Conservation (phyloP, 78 protist species). For the Trichosphaerium sp. region DNA sequence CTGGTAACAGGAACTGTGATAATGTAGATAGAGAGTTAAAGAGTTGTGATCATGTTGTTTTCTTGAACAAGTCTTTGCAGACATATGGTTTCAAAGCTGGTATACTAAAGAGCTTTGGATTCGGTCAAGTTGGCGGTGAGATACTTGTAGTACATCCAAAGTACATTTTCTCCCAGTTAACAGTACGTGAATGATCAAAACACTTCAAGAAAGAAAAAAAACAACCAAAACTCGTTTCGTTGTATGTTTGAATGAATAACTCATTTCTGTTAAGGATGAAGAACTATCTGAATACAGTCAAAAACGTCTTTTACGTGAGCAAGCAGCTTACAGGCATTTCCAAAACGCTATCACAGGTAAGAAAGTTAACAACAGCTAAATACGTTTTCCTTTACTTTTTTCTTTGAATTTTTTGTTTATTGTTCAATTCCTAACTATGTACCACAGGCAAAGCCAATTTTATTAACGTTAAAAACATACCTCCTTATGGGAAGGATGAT, state of each 20-base stretch:
- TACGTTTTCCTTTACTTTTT: too few species aligned
- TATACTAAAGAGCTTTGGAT: conserved; percentile 47
- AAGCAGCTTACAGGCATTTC: neutral
- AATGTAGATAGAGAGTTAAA: conserved; percentile 28
- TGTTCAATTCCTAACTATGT: too few species aligned
- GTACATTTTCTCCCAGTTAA: conserved; percentile 8
- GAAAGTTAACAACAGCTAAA: too few species aligned
- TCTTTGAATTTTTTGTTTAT: too few species aligned
- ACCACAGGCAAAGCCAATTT: neutral
- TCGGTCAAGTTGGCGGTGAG: conserved; percentile 62
- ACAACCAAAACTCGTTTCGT: too few species aligned
- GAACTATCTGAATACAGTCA: neutral
- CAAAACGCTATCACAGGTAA: conserved; percentile 20
- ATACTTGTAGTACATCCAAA: conserved; percentile 38
- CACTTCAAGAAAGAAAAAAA: neutral
- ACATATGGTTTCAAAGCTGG: conserved; percentile 9
- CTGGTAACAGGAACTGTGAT: conserved; percentile 68
- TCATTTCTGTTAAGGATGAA: neutral
- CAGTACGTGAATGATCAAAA: neutral
- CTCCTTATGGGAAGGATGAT: conserved; percentile 30
- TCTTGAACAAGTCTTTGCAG: neutral
- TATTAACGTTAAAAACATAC: conserved; percentile 8
- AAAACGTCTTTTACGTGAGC: neutral
- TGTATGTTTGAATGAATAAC: too few species aligned
- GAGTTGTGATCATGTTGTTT: conserved; percentile 4